Percentiles rank a stretch among this genome's conserved stretches.
Evolutionary conservation across 1,284 basidiomycete species (phyloP).

Genomic region (Cutaneotrichosporon sp.): DNA sequence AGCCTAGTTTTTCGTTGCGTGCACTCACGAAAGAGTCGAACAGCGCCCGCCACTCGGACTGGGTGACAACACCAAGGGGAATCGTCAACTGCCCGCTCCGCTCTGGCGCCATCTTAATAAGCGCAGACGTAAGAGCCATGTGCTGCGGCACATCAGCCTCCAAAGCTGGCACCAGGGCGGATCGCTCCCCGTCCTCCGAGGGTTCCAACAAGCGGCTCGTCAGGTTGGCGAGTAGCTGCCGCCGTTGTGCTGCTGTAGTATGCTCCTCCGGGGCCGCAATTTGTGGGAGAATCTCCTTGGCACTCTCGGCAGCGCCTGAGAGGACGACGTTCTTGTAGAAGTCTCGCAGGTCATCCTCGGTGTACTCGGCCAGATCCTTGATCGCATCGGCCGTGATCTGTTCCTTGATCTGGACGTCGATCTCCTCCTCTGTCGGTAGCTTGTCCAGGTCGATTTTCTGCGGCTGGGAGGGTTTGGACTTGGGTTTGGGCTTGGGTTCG

Average conservation of each 20-base stretch:
- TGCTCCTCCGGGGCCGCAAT: constrained; percentile 10
- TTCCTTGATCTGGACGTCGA: constrained; percentile 21
- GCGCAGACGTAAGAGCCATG: constrained; percentile 15
- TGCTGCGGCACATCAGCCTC: constrained; percentile 15
- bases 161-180: not conserved
- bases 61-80: constrained; percentile 33
- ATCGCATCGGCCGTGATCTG: constrained; percentile 20
- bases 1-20: not conserved
- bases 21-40: constrained; percentile 36
- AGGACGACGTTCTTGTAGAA: constrained; percentile 35
- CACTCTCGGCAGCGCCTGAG: constrained; percentile 18
- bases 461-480: constrained; percentile 4
- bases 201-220: constrained; percentile 1
- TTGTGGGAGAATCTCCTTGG: constrained; percentile 3
- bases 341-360: constrained; percentile 27
- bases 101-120: constrained; percentile 6
- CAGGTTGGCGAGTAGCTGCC: constrained; percentile 6
- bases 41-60: constrained; percentile 35
- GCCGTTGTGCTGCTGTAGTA: constrained; percentile 3
- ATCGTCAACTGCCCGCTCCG: constrained; percentile 12
- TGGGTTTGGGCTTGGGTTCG: not conserved
- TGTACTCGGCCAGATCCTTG: constrained; percentile 19
- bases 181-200: not conserved
- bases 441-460: constrained; percentile 12
- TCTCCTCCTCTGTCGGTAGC: constrained; percentile 20